Evolutionary conservation across 164 flowering plant genomes (phyloP), one percentile per base, ranked within the genome.

Genomic region (Tinospora cordifolia): DNA sequence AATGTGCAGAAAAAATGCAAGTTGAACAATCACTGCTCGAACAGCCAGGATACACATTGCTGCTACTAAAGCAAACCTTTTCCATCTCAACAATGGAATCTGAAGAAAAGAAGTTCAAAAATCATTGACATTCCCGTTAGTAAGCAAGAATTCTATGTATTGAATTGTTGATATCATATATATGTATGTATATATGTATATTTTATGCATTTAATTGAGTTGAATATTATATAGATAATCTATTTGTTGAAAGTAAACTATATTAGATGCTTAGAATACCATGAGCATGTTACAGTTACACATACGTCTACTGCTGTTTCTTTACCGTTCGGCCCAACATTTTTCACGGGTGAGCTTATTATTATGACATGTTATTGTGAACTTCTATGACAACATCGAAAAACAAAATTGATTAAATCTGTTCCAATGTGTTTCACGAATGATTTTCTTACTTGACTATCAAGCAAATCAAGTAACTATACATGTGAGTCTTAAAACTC

Each of bases 1-100:
- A 65, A 91, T 79, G 71, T 93, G 98, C 49, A 88, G 81, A 80
- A 79, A 93, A 78, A 93, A 93, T 17, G 96, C 96, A 76, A 93
- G 84, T 75, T 93, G 97, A 68, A 93, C 98, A 72, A 90, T 84
- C 73, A 91, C 87, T 27, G 98, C 98, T 38, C 98, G 87, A 6
- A 93, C 96, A 74, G 88, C 87, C n/a, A 93, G 76, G 77, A 93
- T 93, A 79, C 97, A 91, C 84, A 88, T 80, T 60, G 98, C 98
- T 14, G 97, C 98, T 71, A 87, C 83, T 41, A 90, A 65, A 47
- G 96, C 94, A 83, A 80, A 87, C 77, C 93, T 82, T 81, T 93
- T 93, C 98, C 98, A 93, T 82, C 98, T 85, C 73, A 93, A 75
- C 65, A 90, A 58, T 19, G 98, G 98, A 75, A 91, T 44, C 98